A percentile compares a stretch with the other conserved stretches of the same genome.
These are phyloP conservation scores for Coemansia sp. DNA, from an alignment of 192 early-diverging fungal genomes.

Conservation along the genomic window DNA sequence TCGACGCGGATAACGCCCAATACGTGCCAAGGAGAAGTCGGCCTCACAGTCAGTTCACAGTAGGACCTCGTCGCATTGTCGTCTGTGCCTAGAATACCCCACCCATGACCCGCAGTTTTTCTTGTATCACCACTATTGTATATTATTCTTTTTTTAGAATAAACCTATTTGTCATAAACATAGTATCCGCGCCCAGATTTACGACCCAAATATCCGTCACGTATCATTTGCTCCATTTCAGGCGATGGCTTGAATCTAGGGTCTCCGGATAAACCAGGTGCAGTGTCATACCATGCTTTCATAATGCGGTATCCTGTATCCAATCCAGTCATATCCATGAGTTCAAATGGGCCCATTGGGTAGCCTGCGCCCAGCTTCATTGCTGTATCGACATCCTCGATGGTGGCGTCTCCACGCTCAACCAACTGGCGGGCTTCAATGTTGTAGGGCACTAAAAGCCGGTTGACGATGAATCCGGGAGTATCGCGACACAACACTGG, in stretches of 20 bases:
- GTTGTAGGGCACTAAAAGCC: conserved; percentile 69
- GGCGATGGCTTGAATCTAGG: conserved; percentile 19
- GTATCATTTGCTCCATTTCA: conserved; percentile 49
- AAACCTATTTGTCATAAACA: conserved; percentile 28
- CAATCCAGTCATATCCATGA: conserved; percentile 62
- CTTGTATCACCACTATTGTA: background rate
- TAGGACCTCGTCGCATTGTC: conserved; percentile 37
- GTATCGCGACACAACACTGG: conserved; percentile 68
- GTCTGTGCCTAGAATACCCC: conserved; percentile 20
- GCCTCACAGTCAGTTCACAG: conserved; percentile 51
- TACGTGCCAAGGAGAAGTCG: conserved; percentile 1
- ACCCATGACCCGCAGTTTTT: background rate
- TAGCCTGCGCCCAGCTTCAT: conserved; percentile 68
- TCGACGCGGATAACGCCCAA: conserved; percentile 8
- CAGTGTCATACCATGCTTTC: conserved; percentile 32
- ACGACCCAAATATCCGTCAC: conserved; percentile 57
- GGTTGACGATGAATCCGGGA: conserved; percentile 68
- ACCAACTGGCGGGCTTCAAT: conserved; percentile 62
- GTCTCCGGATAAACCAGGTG: conserved; percentile 6
- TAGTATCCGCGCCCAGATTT: conserved; percentile 64
- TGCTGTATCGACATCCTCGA: conserved; percentile 65
- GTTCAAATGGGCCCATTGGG: conserved; percentile 65
- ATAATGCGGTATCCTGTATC: conserved; percentile 64
- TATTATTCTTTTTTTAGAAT: background rate
- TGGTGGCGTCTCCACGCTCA: conserved; percentile 67